Base-by-base conservation (phyloP, 78 protist species). In the Polysphondylium violaceum region DNA sequence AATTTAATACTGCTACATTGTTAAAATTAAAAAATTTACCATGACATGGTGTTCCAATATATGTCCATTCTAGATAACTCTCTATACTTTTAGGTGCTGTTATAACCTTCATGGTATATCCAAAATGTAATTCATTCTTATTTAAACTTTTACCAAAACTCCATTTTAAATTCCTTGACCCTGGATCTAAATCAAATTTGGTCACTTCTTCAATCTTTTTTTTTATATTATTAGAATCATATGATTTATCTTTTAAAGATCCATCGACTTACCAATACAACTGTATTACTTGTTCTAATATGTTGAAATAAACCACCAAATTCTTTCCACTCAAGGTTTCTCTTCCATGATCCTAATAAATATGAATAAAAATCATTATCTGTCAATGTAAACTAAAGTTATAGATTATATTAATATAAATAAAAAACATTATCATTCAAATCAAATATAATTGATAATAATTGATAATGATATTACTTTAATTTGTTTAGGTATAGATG, bases 321-420 rank as follows among this genome's bases (percentile, higher is more conserved):
- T 21, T 91, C 90, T 55, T 74, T 75, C 95, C 95, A 91, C 43
- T 91, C 95, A 0, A 91, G 61, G 29, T 91, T 91, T 56, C 95
- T 61, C 61, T 91, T 91, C 95, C 95, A 91, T 23, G 83, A 59
- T 9, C 95, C 95, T 31, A 51, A 23, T 55, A 91, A 47, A 25
- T 79, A 91, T 7, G 79, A 56, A 51, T 63, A 76, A 12, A 88
- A 64, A 55, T 88, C 94, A 79, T 79, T 79, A 55, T 79, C 89
- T 68, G 64, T 38, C 27, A 81, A 68, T 38, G 65, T 75, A 81
- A 50, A 81, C 89, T 81, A 51, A 11, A 44, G 2, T 27, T 33
- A 38, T 40, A 36, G 76, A 19, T 50, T 4, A 25, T 67, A 29
- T 17, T 8, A 47, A 71, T 71, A 65, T 31, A n/a, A n/a, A n/a